These are phyloP conservation scores for Isabelozyma pseudorhagii DNA, from an alignment of 805 yeast genomes.

Conservation along the genomic window DNA sequence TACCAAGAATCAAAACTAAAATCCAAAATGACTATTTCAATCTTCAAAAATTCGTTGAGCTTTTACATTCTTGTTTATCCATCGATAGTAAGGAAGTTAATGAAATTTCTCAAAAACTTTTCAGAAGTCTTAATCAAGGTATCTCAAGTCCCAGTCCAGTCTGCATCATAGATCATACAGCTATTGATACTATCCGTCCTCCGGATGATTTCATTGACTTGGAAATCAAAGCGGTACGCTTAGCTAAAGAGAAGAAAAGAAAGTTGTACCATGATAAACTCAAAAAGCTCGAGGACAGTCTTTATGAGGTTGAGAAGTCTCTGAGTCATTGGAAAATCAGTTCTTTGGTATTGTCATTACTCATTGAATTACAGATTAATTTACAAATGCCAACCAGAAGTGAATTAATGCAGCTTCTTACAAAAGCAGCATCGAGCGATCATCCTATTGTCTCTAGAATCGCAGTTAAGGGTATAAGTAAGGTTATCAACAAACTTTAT, in stretches of 20 bases:
- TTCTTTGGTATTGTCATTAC: conserved; percentile 45
- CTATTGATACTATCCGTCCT: conserved; percentile 52
- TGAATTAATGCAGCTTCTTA: conserved; percentile 41
- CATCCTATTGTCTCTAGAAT: conserved; percentile 67
- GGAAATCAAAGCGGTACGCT: conserved; percentile 55
- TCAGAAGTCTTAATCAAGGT: conserved; percentile 29
- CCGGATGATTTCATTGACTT: conserved; percentile 55
- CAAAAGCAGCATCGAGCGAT: conserved; percentile 48
- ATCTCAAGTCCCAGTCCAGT: conserved; percentile 32
- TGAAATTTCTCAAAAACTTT: conserved; percentile 50
- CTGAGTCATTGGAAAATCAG: conserved; percentile 58
- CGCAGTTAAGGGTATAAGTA: conserved; percentile 58
- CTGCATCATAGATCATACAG: conserved; percentile 48
- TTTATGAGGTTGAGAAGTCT: conserved; percentile 20
- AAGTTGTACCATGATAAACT: conserved; percentile 38
- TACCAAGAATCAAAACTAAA: conserved; percentile 56
- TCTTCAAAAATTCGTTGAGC: conserved; percentile 42
- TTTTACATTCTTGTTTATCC: conserved; percentile 53
- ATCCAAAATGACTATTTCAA: conserved; percentile 56
- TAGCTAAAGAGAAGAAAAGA: conserved; percentile 64
- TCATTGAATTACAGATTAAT: conserved; percentile 52
- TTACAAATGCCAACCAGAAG: conserved; percentile 45
- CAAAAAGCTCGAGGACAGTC: conserved; percentile 37
- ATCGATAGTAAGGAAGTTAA: conserved; percentile 57
- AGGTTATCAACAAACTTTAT: conserved; percentile 46